Conservation (phyloP, 1,284 basidiomycete genomes). For the Cystobasidiaceae sp. region DNA sequence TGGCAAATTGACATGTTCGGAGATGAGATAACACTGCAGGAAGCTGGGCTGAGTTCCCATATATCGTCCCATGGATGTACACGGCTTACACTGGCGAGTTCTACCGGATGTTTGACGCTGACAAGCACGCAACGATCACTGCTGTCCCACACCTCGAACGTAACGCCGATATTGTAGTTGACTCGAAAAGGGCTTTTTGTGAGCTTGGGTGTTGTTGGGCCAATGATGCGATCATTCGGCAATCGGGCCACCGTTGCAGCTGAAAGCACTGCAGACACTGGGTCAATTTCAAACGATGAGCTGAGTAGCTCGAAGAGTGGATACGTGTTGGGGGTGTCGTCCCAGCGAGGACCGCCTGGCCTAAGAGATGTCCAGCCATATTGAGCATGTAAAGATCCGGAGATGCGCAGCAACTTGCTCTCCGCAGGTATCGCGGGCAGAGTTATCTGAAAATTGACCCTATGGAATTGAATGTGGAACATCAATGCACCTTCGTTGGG, state of each 20-base stretch:
- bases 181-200: background rate
- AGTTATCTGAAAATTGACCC: constrained; percentile 8
- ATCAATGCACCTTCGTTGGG: background rate
- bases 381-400: background rate
- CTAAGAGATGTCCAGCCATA: background rate
- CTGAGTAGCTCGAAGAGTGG: background rate
- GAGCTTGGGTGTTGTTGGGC: constrained; percentile 1
- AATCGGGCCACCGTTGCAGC: constrained; percentile 3
- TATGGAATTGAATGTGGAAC: background rate
- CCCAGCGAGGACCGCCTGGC: background rate
- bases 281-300: background rate
- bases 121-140: background rate
- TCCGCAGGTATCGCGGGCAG: constrained; percentile 3
- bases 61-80: background rate
- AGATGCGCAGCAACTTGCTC: background rate
- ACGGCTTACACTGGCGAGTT: constrained; percentile 11
- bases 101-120: background rate
- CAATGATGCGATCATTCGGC: constrained; percentile 15
- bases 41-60: background rate
- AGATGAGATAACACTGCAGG: constrained; percentile 14
- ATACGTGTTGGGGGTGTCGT: background rate
- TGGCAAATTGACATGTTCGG: constrained; percentile 11
- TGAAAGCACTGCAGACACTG: background rate
- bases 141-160: constrained; percentile 13
- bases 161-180: background rate